A percentile compares a stretch with the other conserved stretches of the same genome.
Conservation (phyloP, 2,329 filamentous ascomycete species). For the Cladobotryum protrusum region DNA sequence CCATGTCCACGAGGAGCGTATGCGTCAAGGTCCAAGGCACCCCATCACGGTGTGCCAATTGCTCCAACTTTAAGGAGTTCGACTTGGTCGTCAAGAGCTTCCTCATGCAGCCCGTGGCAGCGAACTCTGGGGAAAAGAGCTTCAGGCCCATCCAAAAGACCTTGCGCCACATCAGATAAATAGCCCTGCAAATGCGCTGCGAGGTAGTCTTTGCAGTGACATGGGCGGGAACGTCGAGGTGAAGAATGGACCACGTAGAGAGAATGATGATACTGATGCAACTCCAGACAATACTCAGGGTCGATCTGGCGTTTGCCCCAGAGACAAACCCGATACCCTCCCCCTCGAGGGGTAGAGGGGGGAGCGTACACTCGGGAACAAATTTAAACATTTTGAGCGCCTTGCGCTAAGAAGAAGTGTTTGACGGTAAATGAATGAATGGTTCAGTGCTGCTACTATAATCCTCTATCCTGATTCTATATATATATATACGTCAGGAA, state of each 20-base stretch:
- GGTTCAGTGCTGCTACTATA: too few species aligned
- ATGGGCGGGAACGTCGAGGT: neutral
- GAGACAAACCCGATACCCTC: neutral
- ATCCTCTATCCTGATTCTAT: too few species aligned
- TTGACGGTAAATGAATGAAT: too few species aligned
- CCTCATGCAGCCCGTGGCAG: neutral
- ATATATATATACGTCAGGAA: too few species aligned
- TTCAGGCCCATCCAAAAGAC: neutral
- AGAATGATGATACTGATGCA: conserved; percentile 2
- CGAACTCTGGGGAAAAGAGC: neutral
- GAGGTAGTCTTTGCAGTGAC: too few species aligned
- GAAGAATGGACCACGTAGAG: conserved; percentile 2
- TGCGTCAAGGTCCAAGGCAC: neutral
- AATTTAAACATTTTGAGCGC: neutral
- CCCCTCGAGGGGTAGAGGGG: neutral
- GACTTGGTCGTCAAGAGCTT: neutral
- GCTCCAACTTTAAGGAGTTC: neutral
- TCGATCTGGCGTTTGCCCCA: neutral
- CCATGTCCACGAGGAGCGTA: neutral
- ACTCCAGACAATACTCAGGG: conserved; percentile 1
- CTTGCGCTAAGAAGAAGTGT: too few species aligned
- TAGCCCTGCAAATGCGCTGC: too few species aligned
- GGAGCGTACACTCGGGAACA: neutral
- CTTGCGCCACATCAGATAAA: neutral
- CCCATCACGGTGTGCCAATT: neutral